Percentiles rank a stretch among this genome's conserved stretches.
Conservation (phyloP, 306 rosid genomes). For the Albizia julibrissin region DNA sequence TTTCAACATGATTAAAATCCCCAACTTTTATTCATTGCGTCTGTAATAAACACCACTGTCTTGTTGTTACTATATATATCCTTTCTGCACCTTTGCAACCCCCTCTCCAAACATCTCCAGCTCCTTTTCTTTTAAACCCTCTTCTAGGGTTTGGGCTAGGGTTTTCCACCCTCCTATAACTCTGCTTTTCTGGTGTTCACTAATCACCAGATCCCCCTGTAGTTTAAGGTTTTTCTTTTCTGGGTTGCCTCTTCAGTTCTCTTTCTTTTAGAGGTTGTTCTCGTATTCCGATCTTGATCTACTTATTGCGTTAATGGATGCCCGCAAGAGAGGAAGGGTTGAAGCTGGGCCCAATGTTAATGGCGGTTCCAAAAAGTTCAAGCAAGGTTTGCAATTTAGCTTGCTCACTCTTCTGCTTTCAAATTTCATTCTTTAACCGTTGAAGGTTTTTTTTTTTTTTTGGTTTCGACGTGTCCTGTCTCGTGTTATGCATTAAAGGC, state of each 20-base stretch:
- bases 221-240: not conserved
- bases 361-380: constrained; percentile 49
- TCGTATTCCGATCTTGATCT: constrained; percentile 45
- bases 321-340: constrained; percentile 56
- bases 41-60: not conserved
- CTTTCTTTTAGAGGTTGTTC: not conserved
- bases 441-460: not conserved
- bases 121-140: constrained; percentile 30
- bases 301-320: constrained; percentile 32
- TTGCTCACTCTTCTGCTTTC: not conserved
- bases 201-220: not conserved
- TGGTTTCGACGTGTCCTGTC: not conserved
- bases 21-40: not conserved
- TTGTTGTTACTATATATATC: not conserved
- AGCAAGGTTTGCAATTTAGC: constrained; percentile 42
- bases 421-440: not conserved
- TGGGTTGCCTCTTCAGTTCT: not conserved
- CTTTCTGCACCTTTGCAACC: not conserved
- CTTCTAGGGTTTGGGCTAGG: constrained; percentile 40
- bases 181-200: not conserved
- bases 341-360: constrained; percentile 39
- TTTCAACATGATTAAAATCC: no score
- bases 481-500: not conserved
- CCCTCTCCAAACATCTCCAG: not conserved
- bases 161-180: not conserved